phyloP scores from a whole-genome alignment of 1,139 yeast species.

The Diutina sp. region DNA sequence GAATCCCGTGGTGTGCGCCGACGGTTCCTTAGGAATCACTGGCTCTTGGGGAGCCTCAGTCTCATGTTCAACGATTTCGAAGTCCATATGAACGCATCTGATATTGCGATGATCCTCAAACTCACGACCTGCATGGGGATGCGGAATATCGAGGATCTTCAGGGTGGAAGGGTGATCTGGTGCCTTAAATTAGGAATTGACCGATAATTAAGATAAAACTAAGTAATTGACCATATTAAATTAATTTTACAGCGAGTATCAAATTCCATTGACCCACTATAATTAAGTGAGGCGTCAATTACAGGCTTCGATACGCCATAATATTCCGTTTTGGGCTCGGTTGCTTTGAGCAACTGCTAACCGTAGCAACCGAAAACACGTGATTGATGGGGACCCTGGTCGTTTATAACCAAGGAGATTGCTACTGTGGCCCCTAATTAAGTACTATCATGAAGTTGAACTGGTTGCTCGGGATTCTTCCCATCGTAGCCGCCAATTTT shows the following conservation, averaged over 20 bases:
- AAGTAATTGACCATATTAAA: background rate
- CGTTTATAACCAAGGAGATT: background rate
- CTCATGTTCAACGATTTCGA: conserved; percentile 65
- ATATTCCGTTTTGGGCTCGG: background rate
- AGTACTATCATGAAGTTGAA: background rate
- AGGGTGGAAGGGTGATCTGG: background rate
- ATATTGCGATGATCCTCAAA: background rate
- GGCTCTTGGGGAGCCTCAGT: conserved; percentile 24
- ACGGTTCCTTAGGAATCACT: conserved; percentile 14
- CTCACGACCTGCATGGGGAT: background rate
- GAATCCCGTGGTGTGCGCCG: conserved; percentile 20
- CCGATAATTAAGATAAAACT: background rate
- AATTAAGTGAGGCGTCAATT: background rate
- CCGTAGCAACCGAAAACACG: background rate
- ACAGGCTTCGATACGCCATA: background rate
- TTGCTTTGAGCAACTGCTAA: background rate
- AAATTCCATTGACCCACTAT: background rate
- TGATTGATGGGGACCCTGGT: background rate
- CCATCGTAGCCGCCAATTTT: background rate
- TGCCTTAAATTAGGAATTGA: background rate
- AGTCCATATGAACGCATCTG: conserved; percentile 33
- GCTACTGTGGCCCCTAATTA: background rate
- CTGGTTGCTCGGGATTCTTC: background rate
- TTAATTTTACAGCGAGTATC: background rate
- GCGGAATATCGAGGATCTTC: background rate